Percentiles rank a stretch among this genome's conserved stretches.
These are phyloP conservation scores for Alternaria metachromatica DNA, from an alignment of 2,329 filamentous ascomycete species.

Conservation along the genomic window DNA sequence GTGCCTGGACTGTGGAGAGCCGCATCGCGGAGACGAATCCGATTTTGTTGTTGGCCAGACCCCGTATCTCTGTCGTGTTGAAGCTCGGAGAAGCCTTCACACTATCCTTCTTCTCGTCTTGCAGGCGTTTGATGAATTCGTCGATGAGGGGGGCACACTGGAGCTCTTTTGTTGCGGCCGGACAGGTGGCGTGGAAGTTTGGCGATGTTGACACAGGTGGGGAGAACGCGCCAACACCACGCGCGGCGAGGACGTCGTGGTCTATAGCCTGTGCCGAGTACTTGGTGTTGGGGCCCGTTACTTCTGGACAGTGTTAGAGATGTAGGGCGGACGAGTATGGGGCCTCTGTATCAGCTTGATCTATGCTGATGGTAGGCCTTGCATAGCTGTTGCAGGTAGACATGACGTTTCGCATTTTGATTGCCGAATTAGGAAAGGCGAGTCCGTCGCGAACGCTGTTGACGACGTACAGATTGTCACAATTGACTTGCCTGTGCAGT, in stretches of 20 bases:
- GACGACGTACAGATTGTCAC: not conserved
- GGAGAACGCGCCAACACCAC: fast-evolving
- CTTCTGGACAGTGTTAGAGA: not conserved
- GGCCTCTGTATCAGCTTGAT: not conserved
- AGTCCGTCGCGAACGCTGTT: not conserved
- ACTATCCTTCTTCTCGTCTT: not conserved
- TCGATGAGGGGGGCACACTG: not conserved
- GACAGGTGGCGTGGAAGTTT: not conserved
- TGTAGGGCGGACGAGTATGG: not conserved
- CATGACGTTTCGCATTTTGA: not conserved
- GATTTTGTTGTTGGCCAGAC: not conserved
- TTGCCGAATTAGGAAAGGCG: not conserved
- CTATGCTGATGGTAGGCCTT: not conserved
- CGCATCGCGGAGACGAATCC: not conserved
- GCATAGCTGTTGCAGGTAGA: not conserved
- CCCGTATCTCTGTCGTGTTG: not conserved
- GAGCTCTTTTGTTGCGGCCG: not conserved
- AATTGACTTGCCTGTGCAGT: not conserved
- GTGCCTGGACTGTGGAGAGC: not conserved
- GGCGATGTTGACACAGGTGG: not conserved
- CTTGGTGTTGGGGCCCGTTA: not conserved
- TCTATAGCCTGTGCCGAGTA: not conserved
- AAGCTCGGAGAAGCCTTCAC: not conserved
- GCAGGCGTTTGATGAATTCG: not conserved
- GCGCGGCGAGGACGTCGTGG: not conserved